Percentiles rank a stretch among this genome's conserved stretches.
Evolutionary conservation across 2,329 filamentous ascomycete species (phyloP).

Genomic region (Hortaea werneckii): DNA sequence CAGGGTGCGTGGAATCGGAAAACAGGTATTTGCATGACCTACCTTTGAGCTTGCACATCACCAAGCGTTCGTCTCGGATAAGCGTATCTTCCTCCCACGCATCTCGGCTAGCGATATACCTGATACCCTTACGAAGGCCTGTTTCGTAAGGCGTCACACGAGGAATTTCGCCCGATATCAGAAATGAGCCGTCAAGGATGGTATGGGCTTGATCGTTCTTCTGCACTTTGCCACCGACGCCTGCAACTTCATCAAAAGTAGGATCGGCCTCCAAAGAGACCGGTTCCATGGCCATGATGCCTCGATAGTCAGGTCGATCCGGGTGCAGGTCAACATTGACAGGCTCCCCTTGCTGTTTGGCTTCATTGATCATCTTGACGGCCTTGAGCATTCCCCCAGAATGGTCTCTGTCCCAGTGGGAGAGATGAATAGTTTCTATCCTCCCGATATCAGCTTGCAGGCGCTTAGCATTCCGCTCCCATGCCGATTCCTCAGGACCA

Average conservation of each 20-base stretch:
- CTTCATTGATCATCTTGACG: conserved; percentile 14
- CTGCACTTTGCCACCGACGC: conserved; percentile 13
- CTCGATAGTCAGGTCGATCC: conserved; percentile 13
- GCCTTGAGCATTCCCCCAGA: conserved; percentile 18
- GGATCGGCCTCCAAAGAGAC: conserved; percentile 17
- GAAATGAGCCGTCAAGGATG: conserved; percentile 13
- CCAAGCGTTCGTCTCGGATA: conserved; percentile 16
- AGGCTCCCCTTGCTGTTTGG: conserved; percentile 1
- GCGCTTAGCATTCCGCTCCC: conserved; percentile 16
- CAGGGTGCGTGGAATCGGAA: neutral
- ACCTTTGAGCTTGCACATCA: conserved; percentile 23
- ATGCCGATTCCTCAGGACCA: conserved; percentile 17
- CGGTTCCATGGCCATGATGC: conserved; percentile 9
- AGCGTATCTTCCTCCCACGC: conserved; percentile 13
- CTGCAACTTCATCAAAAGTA: conserved; percentile 17
- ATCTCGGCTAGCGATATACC: conserved; percentile 7
- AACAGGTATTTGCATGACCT: neutral
- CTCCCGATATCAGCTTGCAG: conserved; percentile 11
- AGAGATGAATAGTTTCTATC: conserved; percentile 16
- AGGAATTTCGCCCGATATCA: conserved; percentile 20
- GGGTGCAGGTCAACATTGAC: conserved; percentile 20
- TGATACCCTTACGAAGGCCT: conserved; percentile 15
- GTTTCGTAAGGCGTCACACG: conserved; percentile 16
- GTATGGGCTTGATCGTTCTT: conserved; percentile 15
- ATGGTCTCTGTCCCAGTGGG: conserved; percentile 21